Conservation (phyloP, 305 asterid genomes). For the Rubia balearica region DNA sequence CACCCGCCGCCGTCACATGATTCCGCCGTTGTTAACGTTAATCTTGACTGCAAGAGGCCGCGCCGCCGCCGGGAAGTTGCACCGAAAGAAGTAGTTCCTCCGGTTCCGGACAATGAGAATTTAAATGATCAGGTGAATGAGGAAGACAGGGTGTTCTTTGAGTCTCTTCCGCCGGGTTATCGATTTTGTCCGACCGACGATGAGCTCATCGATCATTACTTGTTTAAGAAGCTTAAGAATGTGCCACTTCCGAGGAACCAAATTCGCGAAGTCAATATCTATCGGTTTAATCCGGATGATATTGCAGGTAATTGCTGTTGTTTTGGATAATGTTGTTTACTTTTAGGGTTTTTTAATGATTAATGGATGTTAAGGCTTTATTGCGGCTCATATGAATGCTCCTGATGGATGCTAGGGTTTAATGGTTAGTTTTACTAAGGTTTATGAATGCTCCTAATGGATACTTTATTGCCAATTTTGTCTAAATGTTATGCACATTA, state of each 20-base stretch:
- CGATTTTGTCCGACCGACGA: slow-evolving; percentile 19
- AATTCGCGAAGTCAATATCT: slow-evolving; percentile 13
- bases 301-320: not conserved
- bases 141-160: not conserved
- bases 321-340: not conserved
- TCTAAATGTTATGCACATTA: too few species aligned
- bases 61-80: not conserved
- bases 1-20: not conserved
- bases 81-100: not conserved
- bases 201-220: slow-evolving; percentile 19
- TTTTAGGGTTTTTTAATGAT: not conserved
- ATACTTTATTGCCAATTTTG: too few species aligned
- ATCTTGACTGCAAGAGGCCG: not conserved
- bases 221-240: slow-evolving; percentile 12
- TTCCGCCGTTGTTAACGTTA: not conserved
- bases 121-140: not conserved
- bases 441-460: too few species aligned
- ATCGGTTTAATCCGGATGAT: not conserved
- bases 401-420: too few species aligned
- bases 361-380: not conserved
- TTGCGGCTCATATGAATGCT: too few species aligned
- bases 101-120: not conserved
- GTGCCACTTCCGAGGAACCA: slow-evolving; percentile 8
- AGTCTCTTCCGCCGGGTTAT: slow-evolving; percentile 11
- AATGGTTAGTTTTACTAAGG: too few species aligned